Conservation (phyloP, 306 rosid species). For the Arachis stenosperma region DNA sequence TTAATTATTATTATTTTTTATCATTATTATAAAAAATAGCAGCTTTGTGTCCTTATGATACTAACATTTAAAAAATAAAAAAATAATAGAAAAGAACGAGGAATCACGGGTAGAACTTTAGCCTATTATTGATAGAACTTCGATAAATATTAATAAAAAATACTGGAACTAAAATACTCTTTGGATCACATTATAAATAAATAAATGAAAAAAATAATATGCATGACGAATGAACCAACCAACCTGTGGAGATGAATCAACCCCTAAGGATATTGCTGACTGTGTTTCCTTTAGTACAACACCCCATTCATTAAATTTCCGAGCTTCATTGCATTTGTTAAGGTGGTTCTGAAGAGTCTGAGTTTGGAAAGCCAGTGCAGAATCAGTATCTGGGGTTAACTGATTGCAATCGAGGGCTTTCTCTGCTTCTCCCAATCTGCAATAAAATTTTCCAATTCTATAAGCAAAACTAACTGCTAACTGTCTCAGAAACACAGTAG, state of each 20-base stretch:
- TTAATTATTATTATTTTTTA: too few relatives aligned
- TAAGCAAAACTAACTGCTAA: slow-evolving; percentile 12
- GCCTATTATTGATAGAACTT: not conserved
- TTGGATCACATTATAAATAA: too few relatives aligned
- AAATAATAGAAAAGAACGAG: too few relatives aligned
- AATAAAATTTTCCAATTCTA: slow-evolving; percentile 14
- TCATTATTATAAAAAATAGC: slow-evolving; percentile 26
- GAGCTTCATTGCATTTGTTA: slow-evolving; percentile 60
- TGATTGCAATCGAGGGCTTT: slow-evolving; percentile 59
- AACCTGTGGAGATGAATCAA: slow-evolving; percentile 82
- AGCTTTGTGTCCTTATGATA: not conserved
- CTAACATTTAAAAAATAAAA: not conserved
- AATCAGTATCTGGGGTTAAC: slow-evolving; percentile 46
- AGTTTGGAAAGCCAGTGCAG: slow-evolving; percentile 52
- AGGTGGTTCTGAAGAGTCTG: slow-evolving; percentile 63
- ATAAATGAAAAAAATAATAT: slow-evolving; percentile 1
- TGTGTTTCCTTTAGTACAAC: slow-evolving; percentile 67
- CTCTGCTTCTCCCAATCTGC: slow-evolving; percentile 82
- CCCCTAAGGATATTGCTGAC: slow-evolving; percentile 67
- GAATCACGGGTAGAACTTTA: too few relatives aligned
- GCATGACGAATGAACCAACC: slow-evolving; percentile 46
- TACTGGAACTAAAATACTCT: too few relatives aligned
- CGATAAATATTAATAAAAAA: not conserved
- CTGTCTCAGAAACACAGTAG: too few relatives aligned
- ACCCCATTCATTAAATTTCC: slow-evolving; percentile 64